phyloP scores from a whole-genome alignment of 2,329 filamentous ascomycete species.

The Onygenales sp. region DNA sequence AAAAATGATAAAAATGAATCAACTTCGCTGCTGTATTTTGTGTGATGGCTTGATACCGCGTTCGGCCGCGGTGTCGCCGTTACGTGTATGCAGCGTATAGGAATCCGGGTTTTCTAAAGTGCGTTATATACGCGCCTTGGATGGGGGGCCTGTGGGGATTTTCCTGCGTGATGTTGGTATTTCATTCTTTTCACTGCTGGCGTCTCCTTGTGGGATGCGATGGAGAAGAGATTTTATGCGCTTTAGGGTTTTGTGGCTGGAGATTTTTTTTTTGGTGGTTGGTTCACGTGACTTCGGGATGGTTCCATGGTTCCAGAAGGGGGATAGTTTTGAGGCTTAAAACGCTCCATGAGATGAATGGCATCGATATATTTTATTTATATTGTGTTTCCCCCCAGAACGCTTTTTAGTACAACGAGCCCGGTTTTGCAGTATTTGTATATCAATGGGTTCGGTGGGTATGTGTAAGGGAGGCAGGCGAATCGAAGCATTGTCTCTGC shows the following conservation, averaged over 20 bases:
- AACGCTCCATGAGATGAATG: no score
- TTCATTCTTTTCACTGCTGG: constrained; percentile 13
- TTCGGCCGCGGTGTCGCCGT: not conserved
- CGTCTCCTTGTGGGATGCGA: constrained; percentile 10
- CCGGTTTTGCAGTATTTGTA: no score
- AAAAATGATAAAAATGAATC: constrained; percentile 10
- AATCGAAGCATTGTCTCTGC: no score
- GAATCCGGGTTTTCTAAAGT: not conserved
- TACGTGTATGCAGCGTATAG: not conserved
- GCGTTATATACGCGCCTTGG: constrained; percentile 1
- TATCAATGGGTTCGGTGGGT: no score
- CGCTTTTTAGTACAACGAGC: no score
- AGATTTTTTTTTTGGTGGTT: not conserved
- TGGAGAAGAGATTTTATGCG: constrained; percentile 9
- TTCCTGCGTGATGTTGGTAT: not conserved
- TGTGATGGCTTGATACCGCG: not conserved
- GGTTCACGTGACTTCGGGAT: not conserved
- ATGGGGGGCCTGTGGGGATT: not conserved
- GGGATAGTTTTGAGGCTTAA: no score
- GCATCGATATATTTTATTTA: no score
- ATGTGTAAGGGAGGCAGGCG: no score
- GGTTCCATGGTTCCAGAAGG: not conserved
- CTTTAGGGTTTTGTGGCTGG: no score
- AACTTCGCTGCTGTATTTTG: not conserved
- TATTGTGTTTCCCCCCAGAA: no score